Evolutionary conservation across 192 early-diverging fungal species (phyloP).

Genomic region (Backusella luteola): DNA sequence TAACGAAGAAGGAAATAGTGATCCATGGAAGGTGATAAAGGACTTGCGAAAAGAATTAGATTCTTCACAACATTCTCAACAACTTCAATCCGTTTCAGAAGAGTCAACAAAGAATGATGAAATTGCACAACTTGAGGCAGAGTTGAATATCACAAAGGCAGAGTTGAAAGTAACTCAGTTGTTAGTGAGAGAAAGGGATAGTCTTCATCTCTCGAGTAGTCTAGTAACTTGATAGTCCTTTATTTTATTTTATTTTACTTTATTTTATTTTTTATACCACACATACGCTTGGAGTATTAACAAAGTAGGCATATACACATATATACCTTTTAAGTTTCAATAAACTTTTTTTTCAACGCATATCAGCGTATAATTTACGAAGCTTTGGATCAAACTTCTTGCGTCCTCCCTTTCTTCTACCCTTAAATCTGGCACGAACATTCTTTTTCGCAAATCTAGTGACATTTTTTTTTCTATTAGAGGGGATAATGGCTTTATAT

Average conservation of each 20-base stretch:
- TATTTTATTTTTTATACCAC: background rate
- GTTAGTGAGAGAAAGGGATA: conserved; percentile 8
- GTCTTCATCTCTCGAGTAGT: conserved; percentile 3
- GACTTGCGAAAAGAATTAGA: background rate
- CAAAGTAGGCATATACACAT: too few relatives aligned
- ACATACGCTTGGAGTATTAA: background rate
- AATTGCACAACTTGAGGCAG: conserved; percentile 13
- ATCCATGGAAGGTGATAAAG: conserved; percentile 7
- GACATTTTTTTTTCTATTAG: background rate
- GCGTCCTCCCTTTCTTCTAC: conserved; percentile 20
- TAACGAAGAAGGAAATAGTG: background rate
- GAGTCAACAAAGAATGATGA: conserved; percentile 1
- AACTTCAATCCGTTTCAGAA: background rate
- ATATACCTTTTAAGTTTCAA: background rate
- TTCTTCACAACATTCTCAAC: background rate
- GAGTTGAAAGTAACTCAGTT: conserved; percentile 11
- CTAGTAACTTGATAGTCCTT: background rate
- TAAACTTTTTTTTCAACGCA: conserved; percentile 6
- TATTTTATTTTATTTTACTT: background rate
- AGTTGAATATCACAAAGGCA: conserved; percentile 12
- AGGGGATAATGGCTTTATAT: background rate
- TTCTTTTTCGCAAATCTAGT: conserved; percentile 27
- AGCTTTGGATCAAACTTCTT: conserved; percentile 14
- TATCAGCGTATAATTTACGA: conserved; percentile 23
- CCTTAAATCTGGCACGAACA: conserved; percentile 15